phyloP scores from a whole-genome alignment of 208 protist species.

The Tritrichomonas foetus region DNA sequence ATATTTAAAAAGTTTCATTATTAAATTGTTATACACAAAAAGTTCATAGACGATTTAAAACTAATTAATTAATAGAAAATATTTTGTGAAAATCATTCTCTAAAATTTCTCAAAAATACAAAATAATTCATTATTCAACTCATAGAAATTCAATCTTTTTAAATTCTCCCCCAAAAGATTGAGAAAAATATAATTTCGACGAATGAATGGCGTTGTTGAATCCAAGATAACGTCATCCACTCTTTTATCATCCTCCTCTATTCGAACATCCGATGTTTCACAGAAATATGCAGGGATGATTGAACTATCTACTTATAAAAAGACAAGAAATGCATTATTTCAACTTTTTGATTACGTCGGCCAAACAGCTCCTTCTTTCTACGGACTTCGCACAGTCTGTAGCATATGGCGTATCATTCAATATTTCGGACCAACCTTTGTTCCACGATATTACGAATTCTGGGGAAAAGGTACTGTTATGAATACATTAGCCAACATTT shows the following conservation, averaged over 20 bases:
- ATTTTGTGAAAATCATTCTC: neutral
- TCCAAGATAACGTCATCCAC: neutral
- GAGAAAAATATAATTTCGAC: neutral
- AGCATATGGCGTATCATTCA: neutral
- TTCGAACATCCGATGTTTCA: neutral
- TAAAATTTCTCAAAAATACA: neutral
- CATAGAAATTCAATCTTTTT: neutral
- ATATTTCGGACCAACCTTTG: too few relatives aligned
- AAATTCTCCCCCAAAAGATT: neutral
- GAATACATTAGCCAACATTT: too few relatives aligned
- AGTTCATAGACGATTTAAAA: neutral
- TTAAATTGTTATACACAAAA: neutral
- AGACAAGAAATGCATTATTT: neutral
- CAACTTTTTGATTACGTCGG: neutral
- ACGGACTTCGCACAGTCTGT: neutral
- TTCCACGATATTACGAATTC: too few relatives aligned
- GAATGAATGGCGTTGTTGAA: neutral
- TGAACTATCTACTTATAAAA: neutral
- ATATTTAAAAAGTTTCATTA: neutral
- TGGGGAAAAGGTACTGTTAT: too few relatives aligned
- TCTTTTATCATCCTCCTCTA: neutral
- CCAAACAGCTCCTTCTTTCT: neutral
- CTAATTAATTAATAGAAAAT: neutral
- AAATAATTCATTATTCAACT: neutral
- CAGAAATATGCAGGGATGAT: neutral